Conservation (phyloP, 306 rosid species). For the Oemleria cerasiformis region DNA sequence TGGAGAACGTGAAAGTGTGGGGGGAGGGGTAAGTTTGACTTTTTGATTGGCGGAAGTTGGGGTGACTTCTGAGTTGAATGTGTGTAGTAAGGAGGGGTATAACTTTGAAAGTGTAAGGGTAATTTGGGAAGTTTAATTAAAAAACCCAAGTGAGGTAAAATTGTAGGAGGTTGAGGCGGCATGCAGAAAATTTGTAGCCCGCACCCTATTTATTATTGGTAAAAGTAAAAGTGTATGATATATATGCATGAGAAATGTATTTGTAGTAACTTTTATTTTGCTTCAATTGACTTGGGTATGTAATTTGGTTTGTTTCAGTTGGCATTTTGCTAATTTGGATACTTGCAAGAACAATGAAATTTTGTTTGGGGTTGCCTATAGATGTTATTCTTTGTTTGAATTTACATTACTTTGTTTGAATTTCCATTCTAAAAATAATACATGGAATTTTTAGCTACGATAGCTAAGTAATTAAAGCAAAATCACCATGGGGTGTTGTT, state of each 20-base stretch:
- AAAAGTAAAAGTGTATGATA: conserved; percentile 23
- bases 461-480: too few relatives aligned
- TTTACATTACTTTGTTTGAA: too few relatives aligned
- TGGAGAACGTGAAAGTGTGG: conserved; percentile 33
- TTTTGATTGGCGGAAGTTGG: conserved; percentile 26
- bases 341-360: too few relatives aligned
- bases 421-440: too few relatives aligned
- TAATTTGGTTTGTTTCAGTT: conserved; percentile 23
- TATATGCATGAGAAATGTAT: conserved; percentile 15
- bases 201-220: conserved; percentile 46
- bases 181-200: conserved; percentile 52
- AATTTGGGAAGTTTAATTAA: neutral
- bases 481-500: too few relatives aligned
- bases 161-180: conserved; percentile 61
- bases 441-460: too few relatives aligned
- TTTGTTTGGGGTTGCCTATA: neutral
- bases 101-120: neutral
- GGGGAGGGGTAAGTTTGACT: neutral
- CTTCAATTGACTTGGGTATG: neutral
- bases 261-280: conserved; percentile 11
- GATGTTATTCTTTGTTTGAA: too few relatives aligned
- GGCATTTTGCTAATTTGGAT: neutral
- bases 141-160: conserved; percentile 3
- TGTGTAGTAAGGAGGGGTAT: neutral
- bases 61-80: neutral